These are phyloP conservation scores for Trichoderma sp. DNA, from an alignment of 2,329 filamentous ascomycete species.

Conservation along the genomic window DNA sequence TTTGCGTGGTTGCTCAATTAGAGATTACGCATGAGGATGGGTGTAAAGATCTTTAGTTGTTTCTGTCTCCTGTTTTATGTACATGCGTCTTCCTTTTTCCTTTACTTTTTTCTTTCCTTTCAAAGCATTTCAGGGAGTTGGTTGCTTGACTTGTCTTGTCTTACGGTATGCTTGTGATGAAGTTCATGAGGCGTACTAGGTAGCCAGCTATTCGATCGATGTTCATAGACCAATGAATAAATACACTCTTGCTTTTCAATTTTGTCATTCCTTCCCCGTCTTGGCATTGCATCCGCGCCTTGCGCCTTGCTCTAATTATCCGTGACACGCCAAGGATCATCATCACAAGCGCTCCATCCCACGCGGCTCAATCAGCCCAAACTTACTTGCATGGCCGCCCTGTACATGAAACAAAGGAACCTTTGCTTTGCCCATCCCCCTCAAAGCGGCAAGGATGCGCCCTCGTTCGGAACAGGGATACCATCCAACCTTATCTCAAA, in stretches of 20 bases:
- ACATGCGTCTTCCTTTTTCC: background rate
- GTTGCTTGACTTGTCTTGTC: background rate
- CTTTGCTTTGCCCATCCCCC: slow-evolving; percentile 2
- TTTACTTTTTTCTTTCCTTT: background rate
- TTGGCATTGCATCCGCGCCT: background rate
- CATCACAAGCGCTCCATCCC: background rate
- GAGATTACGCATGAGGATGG: background rate
- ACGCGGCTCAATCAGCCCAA: background rate
- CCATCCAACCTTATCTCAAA: background rate
- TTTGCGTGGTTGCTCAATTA: background rate
- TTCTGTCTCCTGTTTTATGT: background rate
- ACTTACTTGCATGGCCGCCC: background rate
- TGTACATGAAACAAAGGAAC: slow-evolving; percentile 6
- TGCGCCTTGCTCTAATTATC: background rate
- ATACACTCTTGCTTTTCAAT: background rate
- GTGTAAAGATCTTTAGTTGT: background rate
- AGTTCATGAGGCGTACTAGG: background rate
- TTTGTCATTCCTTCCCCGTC: no score
- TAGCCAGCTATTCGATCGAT: background rate
- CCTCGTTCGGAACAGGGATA: background rate
- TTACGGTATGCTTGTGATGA: background rate
- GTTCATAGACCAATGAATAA: background rate
- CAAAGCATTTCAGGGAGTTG: slow-evolving; percentile 16
- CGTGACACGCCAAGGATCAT: background rate
- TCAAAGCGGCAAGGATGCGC: background rate